Base-by-base conservation (phyloP, 352 stramenopile genomes). In the Globisporangium rhizosaccharum region DNA sequence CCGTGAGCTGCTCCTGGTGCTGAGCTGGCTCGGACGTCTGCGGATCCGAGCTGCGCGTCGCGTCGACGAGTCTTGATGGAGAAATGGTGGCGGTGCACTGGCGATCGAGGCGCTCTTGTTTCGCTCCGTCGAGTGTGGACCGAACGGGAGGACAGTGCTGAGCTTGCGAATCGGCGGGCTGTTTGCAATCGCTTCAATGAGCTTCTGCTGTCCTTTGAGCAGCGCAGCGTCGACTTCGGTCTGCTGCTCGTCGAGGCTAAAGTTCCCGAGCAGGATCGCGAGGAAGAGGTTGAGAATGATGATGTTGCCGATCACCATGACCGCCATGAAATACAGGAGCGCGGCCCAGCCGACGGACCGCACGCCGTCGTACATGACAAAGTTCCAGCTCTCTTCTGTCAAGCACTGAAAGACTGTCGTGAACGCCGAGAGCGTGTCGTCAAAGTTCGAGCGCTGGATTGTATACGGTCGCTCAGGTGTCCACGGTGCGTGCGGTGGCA, bases 231-330 rank as follows among this genome's bases (percentile, higher is more conserved):
- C 55, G 2, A 66, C 68, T 42, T 77, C 66, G 25, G 61, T 59
- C 48, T 63, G 57, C 39, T 75, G 61, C 5, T 76, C 69, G 14
- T 70, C 69, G 25, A 72, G 42, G 36, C 77, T 83, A 59, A 96
- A 97, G 53, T 90, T 86, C 33, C 74, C 71, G 11, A 97, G 70
- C 17, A 97, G 60, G 62, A 97, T 96, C 0, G 87, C 89, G 3
- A 96, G 70, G 57, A 97, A 96, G 10, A 97, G 62, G 58, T 96
- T 96, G 11, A 97, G 64, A 20, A 96, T 73, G 58, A 94, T 86
- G 70, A 95, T 96, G 33, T 85, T 79, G 36, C 86, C 83, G 30
- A 96, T 67, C 0, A 96, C 58, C 66, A 96, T 77, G 8, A 80
- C 71, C 10, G 62, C 28, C 18, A 94, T 14, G 48, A 92, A 88